Base-by-base conservation (phyloP, 306 rosid species). In the Prosopis cineraria region DNA sequence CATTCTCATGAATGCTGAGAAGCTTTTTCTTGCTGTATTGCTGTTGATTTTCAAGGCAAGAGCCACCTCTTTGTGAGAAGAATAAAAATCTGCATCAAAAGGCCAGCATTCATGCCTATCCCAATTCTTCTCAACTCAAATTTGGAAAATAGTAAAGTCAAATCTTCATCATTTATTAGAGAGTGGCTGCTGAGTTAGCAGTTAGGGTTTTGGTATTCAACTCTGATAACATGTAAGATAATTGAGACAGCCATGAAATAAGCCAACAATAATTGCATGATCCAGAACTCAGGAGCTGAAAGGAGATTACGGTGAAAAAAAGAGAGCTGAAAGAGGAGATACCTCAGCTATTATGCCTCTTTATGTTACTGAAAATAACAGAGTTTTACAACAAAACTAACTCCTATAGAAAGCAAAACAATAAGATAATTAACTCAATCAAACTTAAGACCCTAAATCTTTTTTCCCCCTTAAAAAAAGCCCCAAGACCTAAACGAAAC, bases 11-110 rank as follows among this genome's bases (percentile, higher is more conserved):
- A 77, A 96, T 93, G 85, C 93, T 82, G 56, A 96, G 89, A 82
- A 96, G 93, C 85, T 74, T 96, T 84, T 75, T 86, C 96, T 96
- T 96, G 93, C 99, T 90, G 85, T 93, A 88, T 30, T 95, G 56
- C 99, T 96, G 84, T 96, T 96, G 87, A 96, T 96, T 85, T 96
- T 96, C 87, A 96, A 84, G 78, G 99, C 98, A 84, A 93, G 87
- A 79, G 99, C 96, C 70, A 96, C 98, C 89, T 96, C 99, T 86
- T 96, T 96, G 86, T 96, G 70, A 96, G 98, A 81, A 96, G 98
- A 81, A 96, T 91, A 80, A 93, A 91, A 68, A 96, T 91, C 99
- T 96, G 97, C 78, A 86, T 68, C 43, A 50, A 65, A 29, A 50
- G 30, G 73, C 27, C 47, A 34, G 3, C 37, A 76, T 68, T 73